Evolutionary conservation across 1,284 basidiomycete genomes (phyloP).

Genomic region (Microbotryum violaceum): DNA sequence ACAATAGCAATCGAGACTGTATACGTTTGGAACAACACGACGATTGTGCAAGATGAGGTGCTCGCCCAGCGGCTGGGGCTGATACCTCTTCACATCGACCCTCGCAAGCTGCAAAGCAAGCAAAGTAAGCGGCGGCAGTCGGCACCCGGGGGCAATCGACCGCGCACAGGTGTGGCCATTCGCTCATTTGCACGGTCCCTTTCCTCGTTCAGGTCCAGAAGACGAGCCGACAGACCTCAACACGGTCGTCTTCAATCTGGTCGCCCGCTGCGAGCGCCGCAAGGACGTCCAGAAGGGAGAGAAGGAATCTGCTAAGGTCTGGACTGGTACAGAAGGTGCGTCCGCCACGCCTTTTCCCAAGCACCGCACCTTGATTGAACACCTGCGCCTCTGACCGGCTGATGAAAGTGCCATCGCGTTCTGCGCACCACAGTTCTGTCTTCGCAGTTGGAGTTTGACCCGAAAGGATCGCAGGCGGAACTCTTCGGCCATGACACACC

Average conservation of each 20-base stretch:
- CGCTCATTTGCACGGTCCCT: background rate
- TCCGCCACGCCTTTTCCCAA: conserved; percentile 7
- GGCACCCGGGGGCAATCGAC: conserved; percentile 4
- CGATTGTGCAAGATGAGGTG: conserved; percentile 90
- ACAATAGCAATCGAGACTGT: conserved; percentile 88
- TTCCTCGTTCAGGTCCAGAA: conserved; percentile 34
- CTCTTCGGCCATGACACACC: conserved; percentile 51
- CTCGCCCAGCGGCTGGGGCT: conserved; percentile 84
- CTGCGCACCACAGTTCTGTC: conserved; percentile 55
- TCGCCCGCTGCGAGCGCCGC: conserved; percentile 63
- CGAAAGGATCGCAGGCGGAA: conserved; percentile 72
- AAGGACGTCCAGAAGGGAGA: conserved; percentile 48
- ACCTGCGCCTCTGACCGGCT: background rate
- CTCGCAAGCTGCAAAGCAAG: conserved; percentile 49
- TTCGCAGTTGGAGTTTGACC: conserved; percentile 68
- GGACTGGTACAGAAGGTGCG: conserved; percentile 54
- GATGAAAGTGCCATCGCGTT: background rate
- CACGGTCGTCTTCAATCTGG: conserved; percentile 80
- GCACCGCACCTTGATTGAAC: background rate
- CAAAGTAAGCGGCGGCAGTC: conserved; percentile 36
- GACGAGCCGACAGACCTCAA: conserved; percentile 76
- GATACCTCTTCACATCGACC: conserved; percentile 81
- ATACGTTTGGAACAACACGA: conserved; percentile 93
- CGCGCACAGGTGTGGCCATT: background rate
- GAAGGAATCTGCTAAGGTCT: conserved; percentile 59